Percentiles rank a stretch among this genome's conserved stretches.
Conservation (phyloP, 2,329 filamentous ascomycete species). For the Stagonosporopsis cucurbitacearum region DNA sequence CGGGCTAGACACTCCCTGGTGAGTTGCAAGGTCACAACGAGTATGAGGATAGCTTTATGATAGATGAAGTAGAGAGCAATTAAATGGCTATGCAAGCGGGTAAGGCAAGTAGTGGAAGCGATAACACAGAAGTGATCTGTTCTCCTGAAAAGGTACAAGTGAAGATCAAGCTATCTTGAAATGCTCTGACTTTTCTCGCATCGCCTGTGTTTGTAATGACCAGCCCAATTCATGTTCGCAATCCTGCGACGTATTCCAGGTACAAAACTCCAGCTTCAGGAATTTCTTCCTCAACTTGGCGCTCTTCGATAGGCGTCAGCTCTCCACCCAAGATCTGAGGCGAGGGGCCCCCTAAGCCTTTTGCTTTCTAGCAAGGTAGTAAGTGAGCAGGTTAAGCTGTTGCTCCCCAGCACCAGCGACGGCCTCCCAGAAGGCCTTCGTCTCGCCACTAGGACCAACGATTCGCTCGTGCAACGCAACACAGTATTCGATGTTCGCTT, state of each 20-base stretch:
- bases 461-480: conserved; percentile 68
- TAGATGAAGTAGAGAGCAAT: neutral
- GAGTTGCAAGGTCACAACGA: neutral
- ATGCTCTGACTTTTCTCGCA: neutral
- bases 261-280: neutral
- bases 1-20: neutral
- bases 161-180: neutral
- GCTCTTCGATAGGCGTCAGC: neutral
- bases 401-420: conserved; percentile 71
- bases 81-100: conserved; percentile 2
- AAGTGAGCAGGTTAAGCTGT: conserved; percentile 77
- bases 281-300: neutral
- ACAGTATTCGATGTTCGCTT: conserved; percentile 82
- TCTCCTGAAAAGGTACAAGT: neutral
- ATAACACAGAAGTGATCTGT: neutral
- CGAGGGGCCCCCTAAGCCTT: conserved; percentile 29
- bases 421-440: conserved; percentile 69
- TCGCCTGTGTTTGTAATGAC: conserved; percentile 6
- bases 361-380: conserved; percentile 69
- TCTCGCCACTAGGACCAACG: conserved; percentile 37
- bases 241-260: no score
- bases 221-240: neutral
- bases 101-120: neutral
- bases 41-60: neutral
- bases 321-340: neutral